Evolutionary conservation across 345 rosid genomes (phyloP), one percentile per base, ranked within the genome.

Genomic region (Ricinus communis): DNA sequence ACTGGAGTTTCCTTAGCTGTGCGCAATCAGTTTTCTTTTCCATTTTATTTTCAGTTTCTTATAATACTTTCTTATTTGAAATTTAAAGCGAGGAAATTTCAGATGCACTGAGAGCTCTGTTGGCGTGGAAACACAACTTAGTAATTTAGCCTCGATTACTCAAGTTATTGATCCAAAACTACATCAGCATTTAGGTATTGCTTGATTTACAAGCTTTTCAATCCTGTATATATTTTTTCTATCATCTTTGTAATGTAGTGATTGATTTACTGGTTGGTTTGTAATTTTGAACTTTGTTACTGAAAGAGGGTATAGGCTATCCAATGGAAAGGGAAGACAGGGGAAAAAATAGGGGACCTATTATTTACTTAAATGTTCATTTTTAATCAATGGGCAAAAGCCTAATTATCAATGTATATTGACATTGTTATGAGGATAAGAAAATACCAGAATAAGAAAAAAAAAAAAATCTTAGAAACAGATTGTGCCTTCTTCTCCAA

Each of bases 101-200:
- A 86, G 91, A 75, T 73, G 96, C 81, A 95, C 98, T 0, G 98
- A 86, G 77, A 85, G 90, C 77, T 87, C 97, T 59, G 86, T 95
- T 74, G 99, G 99, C 36, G 98, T 95, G 84, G 98, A 90, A 85
- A 73, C 91, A 69, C 98, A 92, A 70, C 98, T 95, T 66, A 76
- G 81, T 83, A 89, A 87, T 78, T 83, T 95, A 86, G 95, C 98
- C 50, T 60, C 91, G 15, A 84, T 95, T 66, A 95, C 99, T 73
- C 97, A 90, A 81, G 89, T 88, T 73, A 82, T 95, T 28, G 94
- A 92, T 83, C 99, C 99, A 30, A 95, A 90, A 75, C 98, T 92
- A 82, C 99, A 95, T 77, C 93, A 85, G 82, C 99, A 95, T 74
- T 82, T 95, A 82, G 97, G 99, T 95, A 87, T n/a, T 25, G 11